These are phyloP conservation scores for Yamadazyma epiphylla DNA, from an alignment of 1,139 yeast species.

Conservation along the genomic window DNA sequence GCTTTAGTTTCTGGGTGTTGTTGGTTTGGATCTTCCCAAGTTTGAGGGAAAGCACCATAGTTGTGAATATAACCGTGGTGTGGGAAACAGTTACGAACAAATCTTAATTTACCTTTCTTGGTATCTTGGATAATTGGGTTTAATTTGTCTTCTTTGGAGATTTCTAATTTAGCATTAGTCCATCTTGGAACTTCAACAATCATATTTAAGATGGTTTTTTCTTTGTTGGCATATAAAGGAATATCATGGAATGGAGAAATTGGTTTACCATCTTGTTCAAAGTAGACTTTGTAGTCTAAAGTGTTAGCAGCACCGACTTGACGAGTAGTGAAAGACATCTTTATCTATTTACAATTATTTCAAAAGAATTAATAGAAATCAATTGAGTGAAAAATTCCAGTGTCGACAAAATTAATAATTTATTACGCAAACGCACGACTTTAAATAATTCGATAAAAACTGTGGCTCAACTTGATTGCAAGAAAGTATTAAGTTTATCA, in stretches of 20 bases:
- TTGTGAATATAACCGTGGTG: slow-evolving; percentile 95
- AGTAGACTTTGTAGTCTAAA: slow-evolving; percentile 78
- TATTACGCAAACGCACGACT: neutral
- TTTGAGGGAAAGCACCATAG: slow-evolving; percentile 98
- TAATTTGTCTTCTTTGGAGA: slow-evolving; percentile 64
- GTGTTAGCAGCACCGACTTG: slow-evolving; percentile 92
- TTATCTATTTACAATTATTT: slow-evolving; percentile 5
- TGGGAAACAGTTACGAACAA: slow-evolving; percentile 90
- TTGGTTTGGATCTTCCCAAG: slow-evolving; percentile 79
- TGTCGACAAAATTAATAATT: neutral
- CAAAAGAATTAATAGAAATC: no score
- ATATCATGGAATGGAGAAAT: slow-evolving; percentile 74
- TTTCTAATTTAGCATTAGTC: slow-evolving; percentile 92
- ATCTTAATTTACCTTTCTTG: slow-evolving; percentile 84
- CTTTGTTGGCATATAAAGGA: slow-evolving; percentile 67
- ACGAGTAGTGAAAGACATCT: slow-evolving; percentile 72
- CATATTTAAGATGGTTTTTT: slow-evolving; percentile 71
- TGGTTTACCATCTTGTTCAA: slow-evolving; percentile 47
- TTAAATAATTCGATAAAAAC: neutral
- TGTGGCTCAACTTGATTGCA: neutral
- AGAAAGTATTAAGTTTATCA: slow-evolving; percentile 6
- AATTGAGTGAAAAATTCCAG: slow-evolving; percentile 7
- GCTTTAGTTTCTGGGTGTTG: slow-evolving; percentile 75
- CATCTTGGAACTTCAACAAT: slow-evolving; percentile 94
- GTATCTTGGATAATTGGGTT: slow-evolving; percentile 94